phyloP scores from a whole-genome alignment of 1,284 basidiomycete genomes.

The Leccinum pachyderme region DNA sequence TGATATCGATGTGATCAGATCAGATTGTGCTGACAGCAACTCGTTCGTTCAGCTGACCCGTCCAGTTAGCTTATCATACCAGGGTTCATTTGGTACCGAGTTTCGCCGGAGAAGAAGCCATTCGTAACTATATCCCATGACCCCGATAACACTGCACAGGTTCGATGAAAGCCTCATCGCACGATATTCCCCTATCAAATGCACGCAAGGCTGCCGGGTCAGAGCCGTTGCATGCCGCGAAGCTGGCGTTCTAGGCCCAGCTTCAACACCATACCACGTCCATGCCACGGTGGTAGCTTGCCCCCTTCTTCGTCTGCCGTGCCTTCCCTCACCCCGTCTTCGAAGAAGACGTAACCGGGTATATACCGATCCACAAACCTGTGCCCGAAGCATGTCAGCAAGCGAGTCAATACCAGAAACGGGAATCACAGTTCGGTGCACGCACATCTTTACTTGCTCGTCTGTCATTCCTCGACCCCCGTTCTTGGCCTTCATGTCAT shows the following conservation, averaged over 20 bases:
- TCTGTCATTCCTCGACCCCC: slow-evolving; percentile 88
- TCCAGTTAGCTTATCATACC: not conserved
- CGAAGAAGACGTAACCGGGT: slow-evolving; percentile 76
- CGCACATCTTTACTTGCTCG: slow-evolving; percentile 68
- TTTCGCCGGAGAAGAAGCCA: slow-evolving; percentile 1
- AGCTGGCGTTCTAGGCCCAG: slow-evolving; percentile 27
- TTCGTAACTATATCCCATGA: not conserved
- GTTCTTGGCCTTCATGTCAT: slow-evolving; percentile 78
- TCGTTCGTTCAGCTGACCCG: slow-evolving; percentile 5
- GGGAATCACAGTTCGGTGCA: slow-evolving; percentile 13
- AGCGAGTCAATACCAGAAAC: slow-evolving; percentile 1
- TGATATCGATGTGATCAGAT: not conserved
- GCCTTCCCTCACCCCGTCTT: slow-evolving; percentile 34
- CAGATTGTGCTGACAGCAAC: not conserved
- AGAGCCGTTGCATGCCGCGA: slow-evolving; percentile 20
- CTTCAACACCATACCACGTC: slow-evolving; percentile 25
- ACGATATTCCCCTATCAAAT: not conserved
- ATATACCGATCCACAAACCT: slow-evolving; percentile 82
- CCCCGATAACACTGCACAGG: slow-evolving; percentile 4
- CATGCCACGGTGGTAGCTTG: slow-evolving; percentile 24
- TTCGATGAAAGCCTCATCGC: slow-evolving; percentile 4
- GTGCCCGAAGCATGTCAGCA: slow-evolving; percentile 6
- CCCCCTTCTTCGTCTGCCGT: slow-evolving; percentile 26
- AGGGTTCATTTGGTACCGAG: not conserved
- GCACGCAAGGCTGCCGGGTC: not conserved